Evolutionary conservation across 179 eudicot genomes (phyloP), one percentile per base, ranked within the genome.

Genomic region (Beta lomatogona): DNA sequence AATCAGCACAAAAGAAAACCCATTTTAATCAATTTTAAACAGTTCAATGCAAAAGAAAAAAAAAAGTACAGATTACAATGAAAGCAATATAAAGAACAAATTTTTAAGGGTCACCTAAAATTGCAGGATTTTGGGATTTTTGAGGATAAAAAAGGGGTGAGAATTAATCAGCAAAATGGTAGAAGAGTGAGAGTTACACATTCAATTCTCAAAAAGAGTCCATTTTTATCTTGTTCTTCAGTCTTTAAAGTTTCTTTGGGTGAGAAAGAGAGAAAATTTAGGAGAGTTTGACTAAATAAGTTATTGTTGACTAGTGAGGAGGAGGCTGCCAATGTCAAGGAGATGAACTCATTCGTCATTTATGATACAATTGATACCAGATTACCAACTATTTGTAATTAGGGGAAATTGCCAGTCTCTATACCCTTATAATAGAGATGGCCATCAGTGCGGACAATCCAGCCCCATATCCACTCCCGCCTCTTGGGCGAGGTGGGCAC

Each of bases 151-250:
- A 36, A 36, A 36, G 52, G 65, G 73, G 50, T 50, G 54, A 48
- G 63, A 50, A 58, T 22, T 57, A 16, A 81, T 36, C 48, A 73
- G 64, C n/a, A 73, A 73, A 57, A 52, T 31, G 12, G 14, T 57
- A 13, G 57, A 18, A 6, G 52, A 52, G 48, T 52, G 31, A 15
- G 77, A 55, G 1, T 75, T 22, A 9, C 68, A 67, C 83, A 81
- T 81, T 67, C 68, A 67, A 59, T 41, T 48, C 6, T 66, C 41
- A 25, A 75, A 48, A n/a, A 3, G 7, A 64, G n/a, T 75, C 14
- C 79, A 81, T 80, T 19, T 48, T 80, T 22, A 3, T n/a, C 36
- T 9, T 50, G 44, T 72, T 21, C 16, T 71, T 19, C 10, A 71
- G 75, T 71, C 4, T 50, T 71, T 11, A 3, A n/a, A n/a, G 3